phyloP scores from a whole-genome alignment of 257 asterid species.

The Nicotiana tabacum region DNA sequence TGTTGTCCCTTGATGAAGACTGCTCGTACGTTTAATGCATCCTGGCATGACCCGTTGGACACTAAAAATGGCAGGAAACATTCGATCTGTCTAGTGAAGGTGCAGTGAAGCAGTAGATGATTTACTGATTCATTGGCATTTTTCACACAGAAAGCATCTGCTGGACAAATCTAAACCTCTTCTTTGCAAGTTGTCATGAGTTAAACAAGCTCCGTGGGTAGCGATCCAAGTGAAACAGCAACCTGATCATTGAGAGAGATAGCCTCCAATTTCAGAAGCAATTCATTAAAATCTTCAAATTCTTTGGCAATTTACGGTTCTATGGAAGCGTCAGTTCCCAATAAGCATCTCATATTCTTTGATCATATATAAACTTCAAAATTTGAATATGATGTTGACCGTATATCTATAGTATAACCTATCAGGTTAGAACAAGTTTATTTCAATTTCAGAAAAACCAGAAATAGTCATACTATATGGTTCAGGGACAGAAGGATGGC shows the following conservation, averaged over 20 bases:
- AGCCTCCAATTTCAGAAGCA: background rate
- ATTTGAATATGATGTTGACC: background rate
- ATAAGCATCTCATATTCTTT: background rate
- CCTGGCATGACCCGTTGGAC: background rate
- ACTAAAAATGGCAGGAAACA: background rate
- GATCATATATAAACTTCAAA: background rate
- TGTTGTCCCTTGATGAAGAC: background rate
- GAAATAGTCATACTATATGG: too few species aligned
- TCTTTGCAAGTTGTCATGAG: too few species aligned
- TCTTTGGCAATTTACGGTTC: background rate
- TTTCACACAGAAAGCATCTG: too few species aligned
- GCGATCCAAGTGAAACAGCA: background rate
- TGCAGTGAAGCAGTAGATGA: background rate
- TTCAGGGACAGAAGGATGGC: background rate
- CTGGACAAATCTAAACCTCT: too few species aligned
- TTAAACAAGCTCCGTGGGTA: too few species aligned
- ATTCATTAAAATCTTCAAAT: background rate
- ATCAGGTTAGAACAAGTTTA: background rate
- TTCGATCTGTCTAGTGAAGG: background rate
- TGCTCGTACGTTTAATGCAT: background rate
- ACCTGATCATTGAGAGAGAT: background rate
- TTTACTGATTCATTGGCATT: too few species aligned
- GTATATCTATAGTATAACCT: background rate
- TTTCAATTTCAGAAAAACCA: too few species aligned
- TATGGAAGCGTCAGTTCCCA: background rate